These are phyloP conservation scores for Ophiocordyceps sinensis DNA, from an alignment of 2,329 filamentous ascomycete species.

Conservation along the genomic window DNA sequence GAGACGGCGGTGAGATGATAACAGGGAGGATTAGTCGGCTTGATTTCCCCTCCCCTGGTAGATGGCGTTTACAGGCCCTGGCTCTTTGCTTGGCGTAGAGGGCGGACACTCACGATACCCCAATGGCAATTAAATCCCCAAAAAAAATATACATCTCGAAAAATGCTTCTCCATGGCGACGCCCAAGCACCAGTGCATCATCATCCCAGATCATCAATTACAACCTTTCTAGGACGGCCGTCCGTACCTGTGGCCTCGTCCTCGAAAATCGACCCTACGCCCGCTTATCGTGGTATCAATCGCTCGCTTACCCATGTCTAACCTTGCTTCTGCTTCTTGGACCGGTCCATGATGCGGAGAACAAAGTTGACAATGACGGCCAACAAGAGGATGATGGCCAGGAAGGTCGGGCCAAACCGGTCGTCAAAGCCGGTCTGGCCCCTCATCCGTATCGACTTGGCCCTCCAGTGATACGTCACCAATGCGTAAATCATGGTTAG, in stretches of 20 bases:
- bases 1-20: too few relatives aligned
- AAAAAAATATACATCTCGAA: too few relatives aligned
- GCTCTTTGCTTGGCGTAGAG: too few relatives aligned
- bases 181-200: too few relatives aligned
- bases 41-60: not conserved
- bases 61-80: too few relatives aligned
- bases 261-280: too few relatives aligned
- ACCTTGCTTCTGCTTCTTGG: conserved; percentile 21
- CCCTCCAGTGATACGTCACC: conserved; percentile 92
- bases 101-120: too few relatives aligned
- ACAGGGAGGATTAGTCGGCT: not conserved
- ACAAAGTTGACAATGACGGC: conserved; percentile 97
- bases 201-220: too few relatives aligned
- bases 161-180: too few relatives aligned
- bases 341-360: conserved; percentile 45
- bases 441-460: conserved; percentile 77
- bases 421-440: conserved; percentile 96
- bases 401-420: conserved; percentile 78
- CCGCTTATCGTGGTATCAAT: not conserved
- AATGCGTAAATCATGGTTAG: conserved; percentile 90
- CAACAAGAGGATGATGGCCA: conserved; percentile 72
- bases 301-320: not conserved
- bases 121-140: too few relatives aligned
- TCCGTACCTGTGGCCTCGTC: too few relatives aligned
- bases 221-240: too few relatives aligned